Evolutionary conservation across 2,329 filamentous ascomycete genomes (phyloP), one percentile per base, ranked within the genome.

Genomic region (Fusarium coicis): DNA sequence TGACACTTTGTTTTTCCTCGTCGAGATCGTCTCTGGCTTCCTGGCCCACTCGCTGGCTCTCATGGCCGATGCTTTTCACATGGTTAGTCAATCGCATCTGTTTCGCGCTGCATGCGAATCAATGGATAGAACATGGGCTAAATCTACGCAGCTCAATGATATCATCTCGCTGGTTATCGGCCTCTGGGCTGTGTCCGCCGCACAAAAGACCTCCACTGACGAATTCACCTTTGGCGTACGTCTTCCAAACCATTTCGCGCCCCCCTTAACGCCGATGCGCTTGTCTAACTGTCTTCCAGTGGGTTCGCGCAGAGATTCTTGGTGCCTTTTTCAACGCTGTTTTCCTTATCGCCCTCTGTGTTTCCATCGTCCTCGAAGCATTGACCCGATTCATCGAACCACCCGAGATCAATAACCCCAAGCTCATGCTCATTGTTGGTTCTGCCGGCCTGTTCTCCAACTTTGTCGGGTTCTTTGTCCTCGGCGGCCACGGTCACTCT

Each of bases 251-350:
- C 50, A 18, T 30, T n/a, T 21, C 39, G 32, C 21, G 15, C 26
- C 53, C 23, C 42, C 36, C 15, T n/a, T 16, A 47, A 30, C 23
- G 8, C 37, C 42, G n/a, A 30, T 18, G 47, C 26, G 42, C 53
- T 67, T 26, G 55, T 42, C 78, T 81, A 72, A 81, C 61, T 40
- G n/a, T 39, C 43, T 30, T 36, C 14, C 77, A 96, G 93, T 99
- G 95, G 93, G 93, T 98, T 86, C 94, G 96, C 76, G 96, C 96
- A 40, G 96, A 99, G 86, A 98, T 97, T 16, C 88, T 99, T 10
- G 96, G 96, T 79, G 96, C 96, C 53, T 92, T 98, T 77, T 94
- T 98, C 84, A 99, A 99, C 79, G 96, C 96, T 75, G 96, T 98
- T 50, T 99, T 99, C 85, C 88, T 99, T 49, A 96, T 99, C 79